Conservation (phyloP, 495 filamentous ascomycete species). For the Hypoxylon lienhwacheense region DNA sequence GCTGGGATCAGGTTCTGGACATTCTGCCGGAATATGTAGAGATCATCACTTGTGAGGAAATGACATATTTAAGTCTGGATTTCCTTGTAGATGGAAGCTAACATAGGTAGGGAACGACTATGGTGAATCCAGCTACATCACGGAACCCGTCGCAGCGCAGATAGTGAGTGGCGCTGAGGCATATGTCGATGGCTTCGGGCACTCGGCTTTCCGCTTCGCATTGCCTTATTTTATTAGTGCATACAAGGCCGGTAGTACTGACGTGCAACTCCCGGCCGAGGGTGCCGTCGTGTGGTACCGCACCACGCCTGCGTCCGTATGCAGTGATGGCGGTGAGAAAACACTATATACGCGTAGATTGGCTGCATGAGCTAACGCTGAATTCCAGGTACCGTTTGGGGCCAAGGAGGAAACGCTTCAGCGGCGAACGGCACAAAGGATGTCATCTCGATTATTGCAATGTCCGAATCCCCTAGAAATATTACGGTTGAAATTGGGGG, state of each 20-base stretch:
- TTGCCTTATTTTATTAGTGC: conserved; percentile 66
- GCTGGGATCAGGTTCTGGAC: conserved; percentile 69
- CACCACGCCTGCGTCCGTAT: conserved; percentile 42
- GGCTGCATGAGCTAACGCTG: conserved; percentile 9
- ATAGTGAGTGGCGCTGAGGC: conserved; percentile 53
- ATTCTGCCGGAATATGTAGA: conserved; percentile 67
- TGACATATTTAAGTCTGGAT: conserved; percentile 24
- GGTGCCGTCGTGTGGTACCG: conserved; percentile 70
- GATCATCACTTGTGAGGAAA: conserved; percentile 49
- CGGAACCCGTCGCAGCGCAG: conserved; percentile 53
- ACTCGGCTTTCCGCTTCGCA: conserved; percentile 49
- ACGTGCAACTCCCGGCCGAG: conserved; percentile 48
- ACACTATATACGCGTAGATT: conserved; percentile 23
- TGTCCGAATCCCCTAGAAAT: conserved; percentile 38
- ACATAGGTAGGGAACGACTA: conserved; percentile 70
- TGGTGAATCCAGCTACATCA: conserved; percentile 76
- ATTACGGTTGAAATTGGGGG: conserved; percentile 58
- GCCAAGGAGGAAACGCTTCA: conserved; percentile 46
- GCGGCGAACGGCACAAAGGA: conserved; percentile 48
- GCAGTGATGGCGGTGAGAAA: conserved; percentile 45
- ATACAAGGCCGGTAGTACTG: conserved; percentile 58
- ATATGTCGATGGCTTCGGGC: conserved; percentile 50
- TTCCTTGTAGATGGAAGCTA: conserved; percentile 1
- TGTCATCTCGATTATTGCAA: conserved; percentile 49
- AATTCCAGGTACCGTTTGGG: conserved; percentile 46